phyloP scores from a whole-genome alignment of 805 yeast genomes.

The Yarrowia alimentaria region DNA sequence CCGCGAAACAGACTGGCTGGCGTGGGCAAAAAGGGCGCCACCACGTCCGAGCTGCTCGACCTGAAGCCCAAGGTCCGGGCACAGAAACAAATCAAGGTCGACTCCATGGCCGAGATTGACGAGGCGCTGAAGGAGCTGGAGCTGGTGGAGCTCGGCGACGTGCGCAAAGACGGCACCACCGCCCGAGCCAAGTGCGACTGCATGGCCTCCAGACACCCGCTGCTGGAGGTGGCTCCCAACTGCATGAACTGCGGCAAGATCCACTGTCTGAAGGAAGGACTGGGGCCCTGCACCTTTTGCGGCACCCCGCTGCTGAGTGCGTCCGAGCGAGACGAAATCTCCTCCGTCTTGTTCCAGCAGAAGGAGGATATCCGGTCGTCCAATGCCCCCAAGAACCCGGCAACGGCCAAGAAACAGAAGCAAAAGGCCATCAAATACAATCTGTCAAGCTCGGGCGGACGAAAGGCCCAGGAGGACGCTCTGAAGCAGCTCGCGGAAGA shows the following conservation, averaged over 20 bases:
- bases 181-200: slow-evolving; percentile 62
- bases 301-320: slow-evolving; percentile 61
- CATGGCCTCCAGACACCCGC: slow-evolving; percentile 83
- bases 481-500: background rate
- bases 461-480: slow-evolving; percentile 11
- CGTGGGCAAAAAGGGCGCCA: slow-evolving; percentile 6
- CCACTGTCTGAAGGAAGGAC: slow-evolving; percentile 84
- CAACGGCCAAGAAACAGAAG: no score
- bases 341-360: slow-evolving; percentile 60
- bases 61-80: slow-evolving; percentile 4
- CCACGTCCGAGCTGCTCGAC: slow-evolving; percentile 13
- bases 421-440: slow-evolving; percentile 9
- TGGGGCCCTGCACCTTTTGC: slow-evolving; percentile 86
- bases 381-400: no score
- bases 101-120: slow-evolving; percentile 63
- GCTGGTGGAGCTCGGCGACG: slow-evolving; percentile 34
- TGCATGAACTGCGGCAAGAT: slow-evolving; percentile 93
- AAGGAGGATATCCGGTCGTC: slow-evolving; percentile 42
- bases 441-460: no score
- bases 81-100: slow-evolving; percentile 45
- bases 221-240: slow-evolving; percentile 87
- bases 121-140: slow-evolving; percentile 58
- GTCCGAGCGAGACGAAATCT: slow-evolving; percentile 57
- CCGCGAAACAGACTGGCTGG: slow-evolving; percentile 6
- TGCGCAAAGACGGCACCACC: slow-evolving; percentile 31